Base-by-base conservation (phyloP, 192 early-diverging fungal genomes). In the Pilobolus umbonatus region DNA sequence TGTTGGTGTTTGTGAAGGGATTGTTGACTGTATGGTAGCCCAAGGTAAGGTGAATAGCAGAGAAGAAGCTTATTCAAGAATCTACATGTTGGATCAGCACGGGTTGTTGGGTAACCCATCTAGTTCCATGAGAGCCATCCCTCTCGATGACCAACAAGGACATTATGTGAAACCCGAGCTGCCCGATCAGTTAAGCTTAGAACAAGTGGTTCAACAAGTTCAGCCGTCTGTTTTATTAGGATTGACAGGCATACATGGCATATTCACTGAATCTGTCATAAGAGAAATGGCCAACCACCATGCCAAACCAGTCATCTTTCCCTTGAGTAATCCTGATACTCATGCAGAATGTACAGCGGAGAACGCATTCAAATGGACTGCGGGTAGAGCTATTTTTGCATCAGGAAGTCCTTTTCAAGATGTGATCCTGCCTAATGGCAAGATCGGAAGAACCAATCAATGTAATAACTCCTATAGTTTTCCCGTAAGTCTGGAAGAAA, bases 381-480 rank as follows among this genome's bases (percentile, higher is more conserved):
- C 92, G 52, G 88, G 92, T 66, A 77, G 84, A 50, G 94, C 93
- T 19, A 84, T 98, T 49, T 98, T 98, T 80, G 94, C 93, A 17
- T 94, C 91, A 4, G 96, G 96, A 49, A 96, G 94, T 7, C 90
- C 87, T 4, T 98, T 98, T 79, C 91, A 94, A 22, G 54, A 79
- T 21, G 87, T 86, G 65, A 80, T 75, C 5, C 72, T 88, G 35
- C 85, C 88, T 11, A 80, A 81, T 24, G 75, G 79, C 10, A 66
- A 81, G 52, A 48, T 77, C 26, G 65, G 73, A 25, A 70, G 82
- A 32, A 88, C 92, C 10, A 90, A 87, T 24, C 91, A 96, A 77
- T 92, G 90, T 61, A 94, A 96, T 77, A 96, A 96, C 77, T 91
- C 88, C 80, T 98, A 94, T 68, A 90, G 95, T 53, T 98, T 96